Base-by-base conservation (phyloP, 805 yeast genomes). In the Spathaspora hagerdaliae region DNA sequence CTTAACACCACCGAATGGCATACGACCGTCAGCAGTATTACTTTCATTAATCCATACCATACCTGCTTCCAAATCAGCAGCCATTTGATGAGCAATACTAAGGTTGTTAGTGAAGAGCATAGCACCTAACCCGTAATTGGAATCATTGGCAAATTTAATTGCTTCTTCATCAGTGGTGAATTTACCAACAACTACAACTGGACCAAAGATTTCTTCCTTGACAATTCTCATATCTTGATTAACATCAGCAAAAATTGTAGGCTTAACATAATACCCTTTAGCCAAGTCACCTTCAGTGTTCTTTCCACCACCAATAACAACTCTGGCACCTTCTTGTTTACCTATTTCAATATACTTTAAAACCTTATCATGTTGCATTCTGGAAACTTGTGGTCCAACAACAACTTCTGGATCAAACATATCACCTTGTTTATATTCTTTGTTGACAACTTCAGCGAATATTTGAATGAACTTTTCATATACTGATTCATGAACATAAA, bases 141-240 rank as follows among this genome's bases (percentile, higher is more conserved):
- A 75, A 55, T 78, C 79, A 63, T 88, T 88, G 53, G 95, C 95
- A 48, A 73, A 74, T 50, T 63, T 68, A 27, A 88, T 51, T 5
- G 81, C 96, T 58, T 87, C 91, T 41, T 79, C 84, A 52, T 81
- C 85, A 29, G 81, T 69, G 33, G 69, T 60, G 67, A 88, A 88
- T 63, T 78, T 79, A 46, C 83, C 79, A 32, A 85, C 72, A 7
- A 81, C 73, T 26, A 83, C 88, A 31, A 88, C 96, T 12, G 96
- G 96, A 14, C 96, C 96, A 63, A 88, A 88, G 47, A 88, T 87
- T 66, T 88, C 96, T 64, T 88, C 96, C 52, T 75, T 74, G 46
- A 83, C 85, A 42, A 88, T 78, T 48, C 76, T 71, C 79, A 83
- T 82, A 31, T 74, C 63, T 50, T 83, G 82, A 44, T 71, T 75